These are phyloP conservation scores for Oryza officinalis DNA, from an alignment of 176 grass and related monocot species.

Conservation along the genomic window DNA sequence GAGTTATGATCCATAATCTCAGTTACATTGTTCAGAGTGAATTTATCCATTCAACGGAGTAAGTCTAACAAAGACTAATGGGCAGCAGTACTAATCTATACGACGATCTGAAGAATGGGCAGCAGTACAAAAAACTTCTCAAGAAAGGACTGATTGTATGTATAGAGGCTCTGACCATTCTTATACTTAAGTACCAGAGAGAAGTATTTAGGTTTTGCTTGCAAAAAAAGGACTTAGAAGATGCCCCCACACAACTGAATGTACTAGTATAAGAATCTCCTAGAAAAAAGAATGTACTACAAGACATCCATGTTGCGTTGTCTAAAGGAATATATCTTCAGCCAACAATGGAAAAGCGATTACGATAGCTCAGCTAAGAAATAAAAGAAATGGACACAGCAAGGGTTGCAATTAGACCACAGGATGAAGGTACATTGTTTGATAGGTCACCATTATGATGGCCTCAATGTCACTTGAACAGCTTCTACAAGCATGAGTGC, in stretches of 20 bases:
- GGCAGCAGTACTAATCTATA: no score
- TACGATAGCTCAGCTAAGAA: conserved; percentile 6
- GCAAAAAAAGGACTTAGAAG: neutral
- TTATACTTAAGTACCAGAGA: neutral
- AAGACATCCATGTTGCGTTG: neutral
- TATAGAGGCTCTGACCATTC: neutral
- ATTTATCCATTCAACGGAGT: neutral
- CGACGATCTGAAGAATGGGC: neutral
- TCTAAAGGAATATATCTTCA: neutral
- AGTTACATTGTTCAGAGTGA: neutral
- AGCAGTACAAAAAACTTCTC: neutral
- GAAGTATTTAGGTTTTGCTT: neutral
- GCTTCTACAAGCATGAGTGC: neutral
- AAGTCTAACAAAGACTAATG: neutral
- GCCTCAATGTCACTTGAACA: neutral
- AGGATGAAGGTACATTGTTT: neutral
- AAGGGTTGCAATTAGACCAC: neutral
- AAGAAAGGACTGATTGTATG: neutral
- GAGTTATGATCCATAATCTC: neutral
- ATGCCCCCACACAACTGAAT: neutral
- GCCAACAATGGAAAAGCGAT: neutral
- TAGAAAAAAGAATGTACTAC: neutral
- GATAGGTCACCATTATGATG: neutral
- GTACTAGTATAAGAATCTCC: neutral
- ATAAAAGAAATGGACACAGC: neutral